A percentile compares a stretch with the other conserved stretches of the same genome.
Evolutionary conservation across 2,329 filamentous ascomycete genomes (phyloP).

Genomic region (Monilinia aucupariae): DNA sequence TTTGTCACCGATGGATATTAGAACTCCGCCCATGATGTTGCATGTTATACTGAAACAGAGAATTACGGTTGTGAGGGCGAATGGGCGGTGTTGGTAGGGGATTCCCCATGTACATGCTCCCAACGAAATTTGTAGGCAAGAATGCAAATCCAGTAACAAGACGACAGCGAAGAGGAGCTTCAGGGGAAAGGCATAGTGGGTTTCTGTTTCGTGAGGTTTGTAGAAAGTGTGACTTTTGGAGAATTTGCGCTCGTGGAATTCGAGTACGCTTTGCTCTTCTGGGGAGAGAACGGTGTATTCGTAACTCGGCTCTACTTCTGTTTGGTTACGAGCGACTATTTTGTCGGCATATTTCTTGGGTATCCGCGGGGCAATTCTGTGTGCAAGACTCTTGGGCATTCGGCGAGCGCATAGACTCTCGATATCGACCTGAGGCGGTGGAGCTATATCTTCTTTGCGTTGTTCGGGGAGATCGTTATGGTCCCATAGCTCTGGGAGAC

Average conservation of each 20-base stretch:
- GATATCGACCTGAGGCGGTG: conserved; percentile 38
- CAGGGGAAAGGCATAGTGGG: conserved; percentile 73
- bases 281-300: conserved; percentile 59
- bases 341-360: conserved; percentile 25
- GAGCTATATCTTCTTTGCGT: conserved; percentile 37
- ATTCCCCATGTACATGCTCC: conserved; percentile 76
- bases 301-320: conserved; percentile 24
- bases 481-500: conserved; percentile 54
- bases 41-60: conserved; percentile 71
- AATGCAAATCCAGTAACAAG: conserved; percentile 71
- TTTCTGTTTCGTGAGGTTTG: conserved; percentile 79
- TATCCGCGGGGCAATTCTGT: conserved; percentile 23
- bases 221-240: conserved; percentile 83
- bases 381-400: conserved; percentile 24
- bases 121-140: conserved; percentile 71
- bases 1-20: conserved; percentile 72
- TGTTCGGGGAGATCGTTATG: conserved; percentile 49
- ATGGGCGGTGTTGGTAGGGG: conserved; percentile 59
- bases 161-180: conserved; percentile 69
- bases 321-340: conserved; percentile 20
- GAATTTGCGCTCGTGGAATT: conserved; percentile 73
- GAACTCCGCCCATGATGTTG: conserved; percentile 68
- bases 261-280: conserved; percentile 63
- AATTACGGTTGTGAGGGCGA: conserved; percentile 72
- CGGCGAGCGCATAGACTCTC: conserved; percentile 27